Evolutionary conservation across 495 filamentous ascomycete species (phyloP), one percentile per base, ranked within the genome.

Genomic region (Xylaria sp.): DNA sequence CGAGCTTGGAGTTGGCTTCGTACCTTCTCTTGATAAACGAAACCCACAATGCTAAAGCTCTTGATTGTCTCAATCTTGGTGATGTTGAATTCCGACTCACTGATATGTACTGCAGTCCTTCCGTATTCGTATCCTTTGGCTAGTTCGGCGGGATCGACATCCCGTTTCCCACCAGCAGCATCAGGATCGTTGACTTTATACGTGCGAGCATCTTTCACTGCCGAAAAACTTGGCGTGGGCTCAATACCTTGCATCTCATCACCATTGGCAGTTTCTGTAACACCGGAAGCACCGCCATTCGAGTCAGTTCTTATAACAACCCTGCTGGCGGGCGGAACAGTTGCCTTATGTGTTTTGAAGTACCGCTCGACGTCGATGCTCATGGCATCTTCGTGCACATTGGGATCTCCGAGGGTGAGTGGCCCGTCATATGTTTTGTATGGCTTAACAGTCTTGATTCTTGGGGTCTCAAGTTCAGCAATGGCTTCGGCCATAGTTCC

Each of bases 61-160:
- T 92, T 87, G 41, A 81, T 85, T 0, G 94, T 97, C 73, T 97
- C 91, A 40, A 97, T 83, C 63, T 89, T 93, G 3, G 92, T 94
- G 62, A 97, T 86, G 59, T 93, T 91, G 72, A 91, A 85, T 71
- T 99, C 97, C 1, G 91, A 90, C 71, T 92, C 90, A 73, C 87
- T 92, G 74, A 99, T 97, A 72, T 91, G 91, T 1, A 98, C 95
- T 0, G 93, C 93, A 0, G 95, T 97, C 48, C 93, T 87, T 65
- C 97, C 97, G 80, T 98, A 99, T 75, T 93, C 91, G 76, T 96
- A 99, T 0, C 97, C 97, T 76, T 93, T 97, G 43, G 93, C 94
- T 44, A 98, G 85, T 43, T 96, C 90, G 15, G 97, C 94, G 40
- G 88, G 89, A 11, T 91, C 89, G 40, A 99, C 91, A 63, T 98